Conservation (phyloP, 805 yeast genomes). For the Candida andamanensis region DNA sequence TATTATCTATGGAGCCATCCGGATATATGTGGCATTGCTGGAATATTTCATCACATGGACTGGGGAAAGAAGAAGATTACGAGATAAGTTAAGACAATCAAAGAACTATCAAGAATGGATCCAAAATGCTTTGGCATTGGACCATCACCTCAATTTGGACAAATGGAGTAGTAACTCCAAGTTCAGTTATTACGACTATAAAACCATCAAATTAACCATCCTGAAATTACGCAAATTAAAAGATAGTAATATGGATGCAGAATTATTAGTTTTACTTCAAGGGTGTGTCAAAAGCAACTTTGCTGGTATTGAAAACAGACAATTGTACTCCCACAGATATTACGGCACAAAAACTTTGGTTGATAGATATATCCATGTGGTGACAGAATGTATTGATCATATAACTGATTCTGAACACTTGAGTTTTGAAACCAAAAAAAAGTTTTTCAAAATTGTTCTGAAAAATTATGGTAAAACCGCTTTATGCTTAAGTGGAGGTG, state of each 20-base stretch:
- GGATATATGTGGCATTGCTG: constrained; percentile 58
- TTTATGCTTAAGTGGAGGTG: constrained; percentile 73
- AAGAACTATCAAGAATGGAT: constrained; percentile 59
- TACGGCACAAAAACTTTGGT: constrained; percentile 68
- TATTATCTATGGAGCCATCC: constrained; percentile 43
- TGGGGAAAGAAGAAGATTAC: constrained; percentile 47
- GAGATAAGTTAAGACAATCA: constrained; percentile 47
- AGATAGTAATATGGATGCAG: constrained; percentile 31
- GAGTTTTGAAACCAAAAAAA: constrained; percentile 37
- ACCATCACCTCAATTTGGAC: constrained; percentile 52
- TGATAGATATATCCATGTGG: constrained; percentile 49
- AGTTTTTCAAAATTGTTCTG: constrained; percentile 52
- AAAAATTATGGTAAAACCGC: constrained; percentile 71
- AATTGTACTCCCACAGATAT: constrained; percentile 66
- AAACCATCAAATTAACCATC: constrained; percentile 48
- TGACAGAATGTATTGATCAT: constrained; percentile 41
- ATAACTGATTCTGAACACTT: constrained; percentile 37
- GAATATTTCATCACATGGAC: constrained; percentile 59
- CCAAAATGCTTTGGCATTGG: constrained; percentile 51
- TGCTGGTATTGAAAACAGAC: constrained; percentile 73
- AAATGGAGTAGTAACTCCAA: constrained; percentile 59
- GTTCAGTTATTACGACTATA: constrained; percentile 66
- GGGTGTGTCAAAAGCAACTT: constrained; percentile 68
- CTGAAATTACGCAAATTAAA: constrained; percentile 35
- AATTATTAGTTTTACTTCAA: constrained; percentile 52